Percentiles rank a stretch among this genome's conserved stretches.
Conservation (phyloP, 495 filamentous ascomycete genomes). For the Lasiosphaeria ovina region DNA sequence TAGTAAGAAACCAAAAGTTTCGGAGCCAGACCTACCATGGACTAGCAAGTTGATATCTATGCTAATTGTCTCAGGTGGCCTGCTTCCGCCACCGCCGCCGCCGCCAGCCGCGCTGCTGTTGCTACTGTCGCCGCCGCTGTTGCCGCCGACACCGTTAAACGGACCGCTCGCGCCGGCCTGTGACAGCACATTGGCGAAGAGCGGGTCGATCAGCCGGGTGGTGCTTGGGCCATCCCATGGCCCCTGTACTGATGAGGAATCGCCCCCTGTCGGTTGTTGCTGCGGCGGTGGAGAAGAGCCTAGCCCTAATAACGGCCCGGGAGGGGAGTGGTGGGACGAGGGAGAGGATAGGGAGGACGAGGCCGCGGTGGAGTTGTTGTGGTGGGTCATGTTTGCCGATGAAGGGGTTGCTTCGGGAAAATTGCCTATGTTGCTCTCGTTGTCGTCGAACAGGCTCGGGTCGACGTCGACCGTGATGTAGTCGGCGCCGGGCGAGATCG, state of each 20-base stretch:
- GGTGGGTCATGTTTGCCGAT: not conserved
- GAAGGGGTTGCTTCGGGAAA: not conserved
- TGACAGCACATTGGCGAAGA: too few species aligned
- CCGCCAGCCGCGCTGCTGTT: not conserved
- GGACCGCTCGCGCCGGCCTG: too few species aligned
- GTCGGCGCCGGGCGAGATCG: conserved; percentile 52
- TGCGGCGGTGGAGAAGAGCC: too few species aligned
- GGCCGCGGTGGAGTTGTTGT: not conserved
- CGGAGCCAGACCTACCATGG: conserved; percentile 18
- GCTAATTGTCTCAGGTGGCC: conserved; percentile 15
- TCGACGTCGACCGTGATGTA: conserved; percentile 53
- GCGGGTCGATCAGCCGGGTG: too few species aligned
- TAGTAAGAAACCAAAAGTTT: conserved; percentile 1
- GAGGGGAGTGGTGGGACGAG: not conserved
- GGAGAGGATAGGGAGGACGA: not conserved
- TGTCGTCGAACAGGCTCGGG: conserved; percentile 29
- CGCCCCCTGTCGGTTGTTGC: too few species aligned
- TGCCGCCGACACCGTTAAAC: conserved; percentile 25
- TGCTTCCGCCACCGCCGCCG: not conserved
- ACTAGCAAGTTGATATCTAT: conserved; percentile 30
- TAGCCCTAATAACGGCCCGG: conserved; percentile 6
- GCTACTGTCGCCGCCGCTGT: conserved; percentile 5
- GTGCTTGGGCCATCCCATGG: too few species aligned
- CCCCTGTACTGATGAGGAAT: too few species aligned
- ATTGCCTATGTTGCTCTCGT: conserved; percentile 11